Evolutionary conservation across 2,329 filamentous ascomycete species (phyloP).

Genomic region (Exophiala alcalophila): DNA sequence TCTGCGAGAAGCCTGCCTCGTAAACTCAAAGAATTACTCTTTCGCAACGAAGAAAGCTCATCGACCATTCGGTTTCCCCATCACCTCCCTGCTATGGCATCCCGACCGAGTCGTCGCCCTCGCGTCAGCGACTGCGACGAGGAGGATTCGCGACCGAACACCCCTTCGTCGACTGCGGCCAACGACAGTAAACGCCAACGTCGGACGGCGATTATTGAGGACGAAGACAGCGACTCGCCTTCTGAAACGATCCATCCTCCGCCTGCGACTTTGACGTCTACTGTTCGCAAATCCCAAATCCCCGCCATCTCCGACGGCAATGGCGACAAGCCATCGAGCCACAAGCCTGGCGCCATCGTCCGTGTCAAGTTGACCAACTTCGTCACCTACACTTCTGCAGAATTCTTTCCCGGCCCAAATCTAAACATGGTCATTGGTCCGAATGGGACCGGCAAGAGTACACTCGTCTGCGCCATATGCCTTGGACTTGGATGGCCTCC

Average conservation of each 20-base stretch:
- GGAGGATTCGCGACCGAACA: conserved; percentile 28
- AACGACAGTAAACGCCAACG: conserved; percentile 29
- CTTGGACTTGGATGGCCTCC: conserved; percentile 83
- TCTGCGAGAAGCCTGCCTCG: too few relatives aligned
- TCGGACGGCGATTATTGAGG: conserved; percentile 13
- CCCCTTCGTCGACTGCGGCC: conserved; percentile 28
- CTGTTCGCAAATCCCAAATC: conserved; percentile 3
- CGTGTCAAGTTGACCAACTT: conserved; percentile 84
- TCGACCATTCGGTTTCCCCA: too few relatives aligned
- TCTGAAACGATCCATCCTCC: background rate
- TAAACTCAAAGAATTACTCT: too few relatives aligned
- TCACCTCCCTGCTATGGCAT: conserved; percentile 16
- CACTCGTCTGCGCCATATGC: conserved; percentile 93
- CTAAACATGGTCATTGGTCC: conserved; percentile 98
- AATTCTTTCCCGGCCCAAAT: conserved; percentile 86
- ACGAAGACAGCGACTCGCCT: conserved; percentile 22
- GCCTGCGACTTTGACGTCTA: background rate
- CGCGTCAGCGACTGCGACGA: conserved; percentile 25
- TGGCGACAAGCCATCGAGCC: conserved; percentile 11
- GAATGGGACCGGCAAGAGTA: conserved; percentile 98
- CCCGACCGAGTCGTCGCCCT: conserved; percentile 19
- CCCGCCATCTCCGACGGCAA: background rate
- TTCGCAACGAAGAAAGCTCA: too few relatives aligned
- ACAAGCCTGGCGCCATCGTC: conserved; percentile 79
- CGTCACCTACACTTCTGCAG: conserved; percentile 88